phyloP scores from a whole-genome alignment of 352 stramenopile species.

The Pseudoperonospora humuli region DNA sequence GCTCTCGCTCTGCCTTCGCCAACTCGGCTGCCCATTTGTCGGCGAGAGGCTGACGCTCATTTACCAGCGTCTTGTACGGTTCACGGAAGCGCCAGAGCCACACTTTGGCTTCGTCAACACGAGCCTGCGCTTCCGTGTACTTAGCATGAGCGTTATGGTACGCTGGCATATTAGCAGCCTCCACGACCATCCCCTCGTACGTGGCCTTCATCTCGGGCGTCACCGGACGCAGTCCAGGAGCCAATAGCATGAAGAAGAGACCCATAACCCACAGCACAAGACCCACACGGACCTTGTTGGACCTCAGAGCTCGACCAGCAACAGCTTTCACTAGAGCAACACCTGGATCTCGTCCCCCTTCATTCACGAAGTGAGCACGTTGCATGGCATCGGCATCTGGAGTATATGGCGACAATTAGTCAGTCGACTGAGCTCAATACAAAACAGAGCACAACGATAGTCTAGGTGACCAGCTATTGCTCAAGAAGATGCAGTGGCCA shows the following conservation, averaged over 20 bases:
- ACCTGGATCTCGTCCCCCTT: constrained; percentile 33
- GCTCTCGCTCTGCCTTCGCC: constrained; percentile 39
- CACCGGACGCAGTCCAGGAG: constrained; percentile 44
- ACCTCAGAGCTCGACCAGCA: constrained; percentile 43
- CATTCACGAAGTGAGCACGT: constrained; percentile 7
- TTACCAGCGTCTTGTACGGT: constrained; percentile 53
- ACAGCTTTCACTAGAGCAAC: constrained; percentile 48
- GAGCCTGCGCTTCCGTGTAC: constrained; percentile 42
- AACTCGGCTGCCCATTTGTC: constrained; percentile 59
- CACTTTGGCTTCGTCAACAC: constrained; percentile 66
- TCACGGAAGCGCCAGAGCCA: constrained; percentile 85
- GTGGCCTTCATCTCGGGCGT: constrained; percentile 70
- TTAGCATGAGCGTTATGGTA: constrained; percentile 63
- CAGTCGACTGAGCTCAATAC: neutral
- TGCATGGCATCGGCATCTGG: constrained; percentile 26
- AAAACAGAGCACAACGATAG: neutral
- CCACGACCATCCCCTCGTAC: constrained; percentile 71
- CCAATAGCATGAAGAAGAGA: constrained; percentile 78
- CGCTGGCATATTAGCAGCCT: constrained; percentile 68
- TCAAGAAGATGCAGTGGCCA: constrained; percentile 1
- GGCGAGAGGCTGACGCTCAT: constrained; percentile 42
- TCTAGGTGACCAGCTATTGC: constrained; percentile 1
- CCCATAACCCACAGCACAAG: constrained; percentile 63
- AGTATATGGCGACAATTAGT: constrained; percentile 4
- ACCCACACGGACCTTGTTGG: constrained; percentile 56